phyloP scores from a whole-genome alignment of 495 filamentous ascomycete species.

The Penicillium desertorum region DNA sequence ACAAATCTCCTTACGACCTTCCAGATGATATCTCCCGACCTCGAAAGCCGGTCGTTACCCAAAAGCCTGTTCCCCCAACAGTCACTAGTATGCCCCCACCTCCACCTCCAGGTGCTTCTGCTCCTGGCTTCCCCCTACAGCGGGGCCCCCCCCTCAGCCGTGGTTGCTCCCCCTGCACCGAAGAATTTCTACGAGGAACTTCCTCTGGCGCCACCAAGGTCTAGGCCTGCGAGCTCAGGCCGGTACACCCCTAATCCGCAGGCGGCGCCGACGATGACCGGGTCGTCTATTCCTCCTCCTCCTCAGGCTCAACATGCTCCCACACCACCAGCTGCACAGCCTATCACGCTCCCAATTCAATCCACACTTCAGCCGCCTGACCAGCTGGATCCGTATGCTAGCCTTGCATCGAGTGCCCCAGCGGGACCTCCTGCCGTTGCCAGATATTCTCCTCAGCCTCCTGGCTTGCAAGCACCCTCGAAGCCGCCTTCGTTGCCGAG shows the following conservation, averaged over 20 bases:
- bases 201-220: slow-evolving; percentile 60
- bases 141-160: slow-evolving; percentile 32
- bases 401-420: slow-evolving; percentile 38
- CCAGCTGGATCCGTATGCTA: slow-evolving; percentile 62
- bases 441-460: slow-evolving; percentile 43
- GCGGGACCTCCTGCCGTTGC: slow-evolving; percentile 39
- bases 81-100: slow-evolving; percentile 39
- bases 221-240: slow-evolving; percentile 45
- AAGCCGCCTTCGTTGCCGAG: slow-evolving; percentile 37
- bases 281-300: slow-evolving; percentile 9
- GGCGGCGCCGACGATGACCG: slow-evolving; percentile 18
- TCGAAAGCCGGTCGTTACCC: slow-evolving; percentile 52
- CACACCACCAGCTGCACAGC: slow-evolving; percentile 26
- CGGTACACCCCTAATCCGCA: slow-evolving; percentile 52
- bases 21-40: slow-evolving; percentile 81
- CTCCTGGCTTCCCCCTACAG: slow-evolving; percentile 32
- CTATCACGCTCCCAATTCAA: slow-evolving; percentile 19
- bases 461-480: slow-evolving; percentile 30
- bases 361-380: slow-evolving; percentile 55
- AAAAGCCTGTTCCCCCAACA: slow-evolving; percentile 31
- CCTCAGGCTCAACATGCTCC: slow-evolving; percentile 24
- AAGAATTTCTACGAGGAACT: slow-evolving; percentile 91
- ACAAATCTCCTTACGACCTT: slow-evolving; percentile 90
- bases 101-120: slow-evolving; percentile 52
- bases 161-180: slow-evolving; percentile 23